These are phyloP conservation scores for Phytophthora nicotianae DNA, from an alignment of 352 stramenopile species.

Conservation along the genomic window DNA sequence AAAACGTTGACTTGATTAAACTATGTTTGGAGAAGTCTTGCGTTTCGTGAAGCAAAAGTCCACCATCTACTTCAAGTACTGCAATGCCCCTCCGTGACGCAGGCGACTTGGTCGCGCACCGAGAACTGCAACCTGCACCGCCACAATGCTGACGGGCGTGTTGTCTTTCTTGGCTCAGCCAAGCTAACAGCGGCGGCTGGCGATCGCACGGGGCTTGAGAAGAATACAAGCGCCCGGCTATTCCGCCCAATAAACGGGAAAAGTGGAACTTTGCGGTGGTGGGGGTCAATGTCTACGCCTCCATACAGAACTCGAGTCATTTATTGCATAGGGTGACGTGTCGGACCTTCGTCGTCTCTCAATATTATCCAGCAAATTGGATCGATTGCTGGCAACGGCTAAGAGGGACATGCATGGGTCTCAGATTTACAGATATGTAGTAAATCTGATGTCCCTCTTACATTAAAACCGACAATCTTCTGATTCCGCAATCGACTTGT, in stretches of 20 bases:
- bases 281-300: conserved; percentile 28
- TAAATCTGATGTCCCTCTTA: background rate
- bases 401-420: background rate
- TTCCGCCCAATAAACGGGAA: conserved; percentile 11
- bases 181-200: no score
- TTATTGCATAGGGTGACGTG: conserved; percentile 12
- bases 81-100: conserved; percentile 24
- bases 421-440: no score
- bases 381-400: background rate
- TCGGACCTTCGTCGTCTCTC: background rate
- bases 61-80: conserved; percentile 29
- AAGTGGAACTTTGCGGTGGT: conserved; percentile 32
- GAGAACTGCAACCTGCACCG: conserved; percentile 24
- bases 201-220: no score
- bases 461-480: conserved; percentile 3
- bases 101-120: conserved; percentile 24
- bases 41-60: conserved; percentile 20
- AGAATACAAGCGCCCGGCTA: conserved; percentile 15
- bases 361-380: conserved; percentile 20
- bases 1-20: conserved; percentile 4
- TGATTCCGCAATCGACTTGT: conserved; percentile 30
- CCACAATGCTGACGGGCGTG: no score
- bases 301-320: conserved; percentile 22
- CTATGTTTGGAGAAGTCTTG: conserved; percentile 9
- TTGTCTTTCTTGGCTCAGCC: no score